A percentile compares a stretch with the other conserved stretches of the same genome.
phyloP scores from a whole-genome alignment of 2,329 filamentous ascomycete genomes.

The Elsinoe fawcettii region DNA sequence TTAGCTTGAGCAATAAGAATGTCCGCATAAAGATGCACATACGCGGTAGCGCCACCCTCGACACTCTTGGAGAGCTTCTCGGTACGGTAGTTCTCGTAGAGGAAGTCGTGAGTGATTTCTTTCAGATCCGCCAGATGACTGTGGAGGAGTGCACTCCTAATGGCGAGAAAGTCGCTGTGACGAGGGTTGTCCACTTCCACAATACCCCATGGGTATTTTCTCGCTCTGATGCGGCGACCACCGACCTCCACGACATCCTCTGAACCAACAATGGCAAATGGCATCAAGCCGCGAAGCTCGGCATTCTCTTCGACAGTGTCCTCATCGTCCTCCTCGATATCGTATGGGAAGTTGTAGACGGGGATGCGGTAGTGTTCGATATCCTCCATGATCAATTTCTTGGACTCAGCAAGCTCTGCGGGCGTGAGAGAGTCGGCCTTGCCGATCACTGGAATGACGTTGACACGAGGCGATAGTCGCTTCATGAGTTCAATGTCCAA shows the following conservation, averaged over 20 bases:
- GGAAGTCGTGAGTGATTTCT: constrained; percentile 99
- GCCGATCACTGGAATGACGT: constrained; percentile 97
- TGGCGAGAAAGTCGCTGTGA: constrained; percentile 96
- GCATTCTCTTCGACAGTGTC: constrained; percentile 99
- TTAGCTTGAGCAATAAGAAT: constrained; percentile 21
- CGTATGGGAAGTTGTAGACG: constrained; percentile 99
- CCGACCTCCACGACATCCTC: constrained; percentile 93
- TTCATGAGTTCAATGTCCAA: constrained; percentile 99
- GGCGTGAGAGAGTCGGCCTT: constrained; percentile 97
- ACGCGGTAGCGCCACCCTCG: constrained; percentile 80
- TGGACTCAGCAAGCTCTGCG: constrained; percentile 92
- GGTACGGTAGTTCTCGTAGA: constrained; percentile 99
- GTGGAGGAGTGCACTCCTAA: constrained; percentile 91
- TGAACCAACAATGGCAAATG: constrained; percentile 96
- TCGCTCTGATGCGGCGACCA: constrained; percentile 81
- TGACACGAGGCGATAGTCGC: constrained; percentile 93
- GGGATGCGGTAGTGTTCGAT: constrained; percentile 99
- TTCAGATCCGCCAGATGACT: constrained; percentile 97
- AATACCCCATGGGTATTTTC: constrained; percentile 98
- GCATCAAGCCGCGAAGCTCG: constrained; percentile 94
- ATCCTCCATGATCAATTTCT: constrained; percentile 99
- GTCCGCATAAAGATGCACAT: constrained; percentile 42
- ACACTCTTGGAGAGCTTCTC: constrained; percentile 99
- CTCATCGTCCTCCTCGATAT: constrained; percentile 98
- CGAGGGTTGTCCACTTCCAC: constrained; percentile 99